phyloP scores from a whole-genome alignment of 2,329 filamentous ascomycete genomes.

The Kalmusia sp. region DNA sequence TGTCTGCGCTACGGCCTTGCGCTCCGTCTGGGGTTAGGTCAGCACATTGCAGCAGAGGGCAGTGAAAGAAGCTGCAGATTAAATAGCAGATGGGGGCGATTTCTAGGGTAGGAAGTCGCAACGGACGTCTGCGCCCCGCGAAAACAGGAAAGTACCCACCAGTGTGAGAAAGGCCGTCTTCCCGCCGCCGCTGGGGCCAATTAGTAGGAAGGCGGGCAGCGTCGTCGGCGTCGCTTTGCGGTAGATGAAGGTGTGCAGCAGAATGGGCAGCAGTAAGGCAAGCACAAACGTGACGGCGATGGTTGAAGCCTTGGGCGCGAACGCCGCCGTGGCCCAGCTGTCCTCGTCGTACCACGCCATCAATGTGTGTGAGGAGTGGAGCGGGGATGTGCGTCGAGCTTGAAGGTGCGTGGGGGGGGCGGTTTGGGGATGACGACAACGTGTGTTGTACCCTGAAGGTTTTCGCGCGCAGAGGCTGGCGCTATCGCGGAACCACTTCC shows the following conservation, averaged over 20 bases:
- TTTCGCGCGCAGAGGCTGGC: constrained; percentile 1
- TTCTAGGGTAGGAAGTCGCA: background rate
- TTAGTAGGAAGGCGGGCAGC: constrained; percentile 78
- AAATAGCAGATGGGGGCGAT: background rate
- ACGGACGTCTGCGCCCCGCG: background rate
- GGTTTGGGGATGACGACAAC: constrained; percentile 3
- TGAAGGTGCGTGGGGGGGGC: background rate
- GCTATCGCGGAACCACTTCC: constrained; percentile 12
- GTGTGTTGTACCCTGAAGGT: constrained; percentile 3
- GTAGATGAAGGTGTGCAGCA: constrained; percentile 80
- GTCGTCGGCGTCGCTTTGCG: constrained; percentile 69
- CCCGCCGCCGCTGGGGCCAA: constrained; percentile 82
- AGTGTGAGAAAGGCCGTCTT: constrained; percentile 90
- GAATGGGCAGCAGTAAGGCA: constrained; percentile 74
- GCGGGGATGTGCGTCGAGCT: background rate
- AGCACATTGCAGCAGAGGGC: background rate
- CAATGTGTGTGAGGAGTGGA: background rate
- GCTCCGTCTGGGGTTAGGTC: constrained; percentile 53
- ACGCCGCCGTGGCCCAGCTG: constrained; percentile 55
- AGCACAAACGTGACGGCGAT: constrained; percentile 75
- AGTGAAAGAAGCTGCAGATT: background rate
- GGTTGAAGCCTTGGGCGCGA: constrained; percentile 53
- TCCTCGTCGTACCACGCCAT: constrained; percentile 49
- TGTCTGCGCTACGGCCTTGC: constrained; percentile 61
- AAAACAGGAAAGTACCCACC: constrained; percentile 51